Evolutionary conservation across 805 yeast genomes (phyloP), one percentile per base, ranked within the genome.

Genomic region (Starmerella cellae): DNA sequence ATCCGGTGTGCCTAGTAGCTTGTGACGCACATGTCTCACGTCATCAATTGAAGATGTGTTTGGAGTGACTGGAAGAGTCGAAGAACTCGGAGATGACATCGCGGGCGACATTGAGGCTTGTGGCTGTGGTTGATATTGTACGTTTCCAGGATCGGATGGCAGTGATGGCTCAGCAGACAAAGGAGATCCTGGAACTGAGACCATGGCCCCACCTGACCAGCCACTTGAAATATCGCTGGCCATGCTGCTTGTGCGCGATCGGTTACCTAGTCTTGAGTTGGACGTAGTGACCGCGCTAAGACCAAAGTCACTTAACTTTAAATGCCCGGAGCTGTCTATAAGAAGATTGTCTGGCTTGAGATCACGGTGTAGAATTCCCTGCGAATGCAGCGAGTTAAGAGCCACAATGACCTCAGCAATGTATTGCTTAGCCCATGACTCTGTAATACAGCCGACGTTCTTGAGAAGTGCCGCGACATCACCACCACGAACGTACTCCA

Each of bases 401-500:
- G 95, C 96, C 20, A 82, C 78, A 18, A 87, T 76, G 1, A 87
- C 83, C 57, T 91, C 98, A 0, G 95, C 87, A 41, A 84, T 71
- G 52, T 91, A 91, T 49, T 82, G 70, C 48, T 70, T 76, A 3
- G 63, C 60, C 97, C 97, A 91, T 34, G 75, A 75, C 50, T 80
- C 82, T 0, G 95, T 88, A 20, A 91, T 61, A 2, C 77, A 76
- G 0, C 94, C 95, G 59, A 88, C 69, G 61, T 77, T 73, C 55
- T 82, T 82, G 22, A 91, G 64, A 40, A 93, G 64, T 0, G 95
- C 78, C 0, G 96, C 91, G 55, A 88, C 74, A 59, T 91, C 99
- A 27, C 99, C 99, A 34, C 98, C 98, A 51, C 81, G 83, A 31
- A 91, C 65, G 56, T 84, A 91, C 59, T 91, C 98, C 97, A 93